Evolutionary conservation across 2,329 filamentous ascomycete species (phyloP), one percentile per base, ranked within the genome.

Genomic region (Colletotrichum lindemuthianum): DNA sequence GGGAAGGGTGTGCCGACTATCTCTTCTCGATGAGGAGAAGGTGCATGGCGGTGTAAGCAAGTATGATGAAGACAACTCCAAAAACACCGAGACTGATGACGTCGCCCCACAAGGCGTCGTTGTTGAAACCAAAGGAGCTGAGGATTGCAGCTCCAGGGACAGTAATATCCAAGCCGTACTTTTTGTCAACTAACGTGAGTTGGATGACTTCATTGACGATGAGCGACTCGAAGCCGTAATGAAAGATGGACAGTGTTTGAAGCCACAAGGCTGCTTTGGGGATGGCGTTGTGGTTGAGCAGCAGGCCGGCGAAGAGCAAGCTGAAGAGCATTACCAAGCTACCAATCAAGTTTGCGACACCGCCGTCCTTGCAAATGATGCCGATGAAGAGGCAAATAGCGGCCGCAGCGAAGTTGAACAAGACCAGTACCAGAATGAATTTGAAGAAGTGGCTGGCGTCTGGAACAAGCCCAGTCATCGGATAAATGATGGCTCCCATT

Each of bases 271-370:
- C 92, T 2, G 92, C 88, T 53, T 87, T 84, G 1, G 96, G 96
- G 57, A 97, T 97, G 36, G 92, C 93, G 75, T 97, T 90, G 75
- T 97, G 93, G 77, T 99, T 99, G 66, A 99, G 87, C 61, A 99
- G 84, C 64, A 99, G 88, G 61, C 96, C 96, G 1, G 94, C 95
- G 76, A 99, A 98, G 9, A 99, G 85, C 66, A 99, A 81, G 74
- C 92, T 97, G 83, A 99, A 99, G 8, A 99, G 84, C 96, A 99
- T 99, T 54, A 98, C 93, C 71, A 99, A 80, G 71, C 94, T 96
- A 58, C 95, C 96, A 65, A 99, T 92, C 68, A 99, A 78, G 76
- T 96, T 98, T 54, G 96, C 96, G 2, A 99, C 93, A 41, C 93
- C 91, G 37, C 87, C 88, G 72, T 99, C 96, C 72, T 92, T 92